Evolutionary conservation across 2,329 filamentous ascomycete genomes (phyloP).

Genomic region (Aschersonia sp.): DNA sequence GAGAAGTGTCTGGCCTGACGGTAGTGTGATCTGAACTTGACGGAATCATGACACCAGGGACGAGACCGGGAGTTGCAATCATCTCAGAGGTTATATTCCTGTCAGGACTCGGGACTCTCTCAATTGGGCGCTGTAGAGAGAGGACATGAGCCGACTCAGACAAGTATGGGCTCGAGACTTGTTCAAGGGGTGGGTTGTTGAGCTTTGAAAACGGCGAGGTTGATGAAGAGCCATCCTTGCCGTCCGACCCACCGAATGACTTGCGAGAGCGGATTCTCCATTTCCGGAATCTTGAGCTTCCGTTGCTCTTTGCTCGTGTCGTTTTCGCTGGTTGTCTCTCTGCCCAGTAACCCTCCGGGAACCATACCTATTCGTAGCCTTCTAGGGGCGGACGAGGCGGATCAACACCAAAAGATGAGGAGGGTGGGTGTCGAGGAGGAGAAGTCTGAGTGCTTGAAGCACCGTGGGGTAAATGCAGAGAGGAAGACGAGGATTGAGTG

Average conservation of each 20-base stretch:
- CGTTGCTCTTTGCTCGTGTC: constrained; percentile 16
- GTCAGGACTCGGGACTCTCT: background rate
- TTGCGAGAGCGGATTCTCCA: constrained; percentile 24
- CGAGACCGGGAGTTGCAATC: background rate
- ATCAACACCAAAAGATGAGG: constrained; percentile 22
- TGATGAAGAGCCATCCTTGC: constrained; percentile 8
- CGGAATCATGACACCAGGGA: background rate
- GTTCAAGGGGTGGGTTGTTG: constrained; percentile 4
- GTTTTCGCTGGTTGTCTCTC: constrained; percentile 26
- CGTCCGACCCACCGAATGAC: constrained; percentile 18
- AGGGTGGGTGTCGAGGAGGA: constrained; percentile 3
- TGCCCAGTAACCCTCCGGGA: constrained; percentile 48
- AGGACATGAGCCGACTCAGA: constrained; percentile 33
- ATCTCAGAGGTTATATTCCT: background rate
- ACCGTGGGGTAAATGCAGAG: constrained; percentile 1
- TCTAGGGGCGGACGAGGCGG: constrained; percentile 39
- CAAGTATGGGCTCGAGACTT: constrained; percentile 26
- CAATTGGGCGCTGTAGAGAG: constrained; percentile 23
- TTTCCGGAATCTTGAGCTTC: constrained; percentile 21
- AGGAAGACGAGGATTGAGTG: background rate
- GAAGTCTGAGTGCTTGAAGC: background rate
- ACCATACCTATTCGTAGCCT: constrained; percentile 49
- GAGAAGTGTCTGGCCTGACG: background rate
- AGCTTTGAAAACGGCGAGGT: constrained; percentile 3
- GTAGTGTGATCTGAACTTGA: background rate